Evolutionary conservation across 306 rosid genomes (phyloP).

Genomic region (Neltuma alba): DNA sequence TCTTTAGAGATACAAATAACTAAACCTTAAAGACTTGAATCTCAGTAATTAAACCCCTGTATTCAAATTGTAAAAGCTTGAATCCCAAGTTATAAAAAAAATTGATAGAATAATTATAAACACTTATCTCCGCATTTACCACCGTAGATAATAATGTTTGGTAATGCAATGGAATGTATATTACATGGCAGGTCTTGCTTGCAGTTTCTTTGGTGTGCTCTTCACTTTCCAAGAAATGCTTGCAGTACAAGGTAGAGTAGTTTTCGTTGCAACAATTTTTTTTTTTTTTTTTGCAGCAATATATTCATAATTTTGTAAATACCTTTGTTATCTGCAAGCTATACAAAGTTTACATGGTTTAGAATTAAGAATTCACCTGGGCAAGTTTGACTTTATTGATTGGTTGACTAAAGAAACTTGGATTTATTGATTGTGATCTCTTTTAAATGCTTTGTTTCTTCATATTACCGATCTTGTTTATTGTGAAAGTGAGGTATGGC

Average conservation of each 20-base stretch:
- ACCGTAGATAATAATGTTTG: slow-evolving; percentile 13
- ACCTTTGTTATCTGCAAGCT: not conserved
- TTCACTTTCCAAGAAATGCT: slow-evolving; percentile 63
- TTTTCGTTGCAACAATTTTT: slow-evolving; percentile 22
- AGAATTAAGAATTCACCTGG: not conserved
- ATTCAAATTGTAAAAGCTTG: not conserved
- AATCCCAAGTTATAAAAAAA: not conserved
- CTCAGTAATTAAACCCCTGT: not conserved
- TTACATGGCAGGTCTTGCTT: slow-evolving; percentile 69
- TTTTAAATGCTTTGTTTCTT: not conserved
- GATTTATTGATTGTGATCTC: not conserved
- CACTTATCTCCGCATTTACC: not conserved
- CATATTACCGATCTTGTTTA: not conserved
- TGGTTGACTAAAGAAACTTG: not conserved
- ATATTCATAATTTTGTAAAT: not conserved
- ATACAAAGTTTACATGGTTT: slow-evolving; percentile 15
- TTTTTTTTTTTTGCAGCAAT: slow-evolving; percentile 22
- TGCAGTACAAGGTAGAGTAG: slow-evolving; percentile 59
- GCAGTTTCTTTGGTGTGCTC: slow-evolving; percentile 86
- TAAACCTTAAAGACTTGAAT: not conserved
- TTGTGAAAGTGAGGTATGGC: slow-evolving; percentile 3
- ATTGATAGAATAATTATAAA: not conserved
- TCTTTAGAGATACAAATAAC: not conserved
- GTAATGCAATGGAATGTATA: slow-evolving; percentile 5
- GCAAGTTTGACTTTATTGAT: slow-evolving; percentile 17